Evolutionary conservation across 495 filamentous ascomycete species (phyloP), one percentile per base, ranked within the genome.

Genomic region (Penicillium nucicola): DNA sequence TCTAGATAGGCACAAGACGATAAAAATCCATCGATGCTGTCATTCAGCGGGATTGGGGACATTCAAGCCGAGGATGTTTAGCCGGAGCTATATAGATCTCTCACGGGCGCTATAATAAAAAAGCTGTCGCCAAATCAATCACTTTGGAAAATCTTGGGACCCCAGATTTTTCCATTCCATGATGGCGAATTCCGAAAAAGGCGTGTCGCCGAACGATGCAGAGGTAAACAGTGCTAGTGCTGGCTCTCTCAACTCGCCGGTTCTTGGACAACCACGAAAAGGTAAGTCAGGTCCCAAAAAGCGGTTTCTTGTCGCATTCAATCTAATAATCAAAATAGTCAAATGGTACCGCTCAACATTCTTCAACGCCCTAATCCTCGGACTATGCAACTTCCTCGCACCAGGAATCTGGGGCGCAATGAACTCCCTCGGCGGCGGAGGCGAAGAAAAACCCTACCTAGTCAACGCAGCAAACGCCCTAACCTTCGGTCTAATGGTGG

Each of bases 341-440:
- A 79, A 78, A 74, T 86, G 81, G 81, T 80, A 84, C 64, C 78
- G 79, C 25, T 80, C 79, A 13, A 81, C 82, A 2, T 80, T 82
- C 47, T 85, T 77, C 65, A 84, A 85, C 70, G 79, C 82, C 28
- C 72, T 81, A 13, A 75, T 88, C 19, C 72, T 86, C 8, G 84
- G 84, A 1, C 50, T 84, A 14, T 84, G 79, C 68, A 83, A 81
- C 55, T 79, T 88, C 52, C 68, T 79, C 0, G 83, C 82, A 0
- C 84, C 84, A 0, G 84, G 84, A 0, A 79, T 87, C 53, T 87
- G 84, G 84, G 76, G 75, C 20, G 84, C 84, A 11, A 86, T 86
- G 81, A 87, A 86, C 64, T 81, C 78, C 0, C 75, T 87, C 13
- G 84, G 85, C 30, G 85, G 83, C 14, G 85, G 85, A 33, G 84